These are phyloP conservation scores for Aethionema arabicum DNA, from an alignment of 345 rosid genomes.

Conservation along the genomic window DNA sequence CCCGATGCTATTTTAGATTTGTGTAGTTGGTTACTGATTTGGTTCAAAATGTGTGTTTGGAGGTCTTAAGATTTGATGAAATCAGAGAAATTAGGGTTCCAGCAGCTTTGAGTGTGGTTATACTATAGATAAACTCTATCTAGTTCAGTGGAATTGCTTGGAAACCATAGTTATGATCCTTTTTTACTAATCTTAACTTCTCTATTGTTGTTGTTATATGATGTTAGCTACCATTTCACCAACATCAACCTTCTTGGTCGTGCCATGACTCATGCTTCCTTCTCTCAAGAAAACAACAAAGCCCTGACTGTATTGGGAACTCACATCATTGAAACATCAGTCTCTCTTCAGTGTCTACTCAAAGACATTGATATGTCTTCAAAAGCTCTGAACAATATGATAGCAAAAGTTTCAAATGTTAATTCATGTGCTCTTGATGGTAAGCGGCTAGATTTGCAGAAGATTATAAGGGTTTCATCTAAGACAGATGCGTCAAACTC, in stretches of 20 bases:
- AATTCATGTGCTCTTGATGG: conserved; percentile 62
- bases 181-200: not conserved
- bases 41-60: not conserved
- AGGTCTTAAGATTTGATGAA: not conserved
- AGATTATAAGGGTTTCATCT: conserved; percentile 57
- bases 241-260: conserved; percentile 54
- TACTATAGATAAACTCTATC: not conserved
- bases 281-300: conserved; percentile 63
- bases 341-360: conserved; percentile 37
- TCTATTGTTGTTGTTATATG: conserved; percentile 6
- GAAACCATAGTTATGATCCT: not conserved
- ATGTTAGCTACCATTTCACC: conserved; percentile 50
- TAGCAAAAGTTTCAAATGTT: conserved; percentile 48
- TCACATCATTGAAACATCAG: conserved; percentile 51
- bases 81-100: not conserved
- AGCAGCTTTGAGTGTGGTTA: not conserved
- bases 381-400: conserved; percentile 40
- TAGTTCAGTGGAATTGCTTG: not conserved
- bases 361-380: conserved; percentile 55
- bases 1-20: not conserved
- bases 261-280: conserved; percentile 72
- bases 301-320: conserved; percentile 60
- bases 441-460: conserved; percentile 48
- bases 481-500: conserved; percentile 51
- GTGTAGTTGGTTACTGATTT: not conserved